Base-by-base conservation (phyloP, 352 stramenopile species). In the Saprolegnia parasitica region DNA sequence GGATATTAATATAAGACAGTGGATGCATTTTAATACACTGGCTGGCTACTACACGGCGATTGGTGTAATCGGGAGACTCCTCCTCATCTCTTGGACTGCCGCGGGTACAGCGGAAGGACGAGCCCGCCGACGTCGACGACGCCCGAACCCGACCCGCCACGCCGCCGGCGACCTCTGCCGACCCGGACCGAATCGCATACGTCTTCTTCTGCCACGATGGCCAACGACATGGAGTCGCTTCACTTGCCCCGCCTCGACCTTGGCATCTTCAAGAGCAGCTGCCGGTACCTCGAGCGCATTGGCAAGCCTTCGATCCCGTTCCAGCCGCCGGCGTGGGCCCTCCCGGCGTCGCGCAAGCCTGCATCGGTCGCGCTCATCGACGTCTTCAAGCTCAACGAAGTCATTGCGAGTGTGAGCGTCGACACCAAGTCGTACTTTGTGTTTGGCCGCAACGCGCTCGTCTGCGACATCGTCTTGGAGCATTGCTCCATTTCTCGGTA, bases 371-470 rank as follows among this genome's bases (percentile, higher is more conserved):
- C 84, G 0, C 65, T 94, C 24, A 67, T 94, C 18, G 86, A 94
- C 35, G 86, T 91, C 46, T 91, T 88, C 76, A 94, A 94, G 70
- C 80, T 85, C 60, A 81, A 94, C 65, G 84, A 92, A 23, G 74
- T 91, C 18, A 78, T 94, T 68, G 82, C 78, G 1, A 92, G 84
- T 67, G 84, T 93, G 57, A 90, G 79, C 10, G 86, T 94, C 65
- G 82, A 91, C 49, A 78, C 90, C 49, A 92, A 94, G 67, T 57
- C 81, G 4, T 77, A 83, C 61, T 92, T 91, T 60, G 72, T 94
- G 18, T 85, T 94, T 68, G 86, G 86, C 5, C 78, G 86, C 49
- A 91, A 91, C 60, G 77, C 84, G 4, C 79, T 77, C 11, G 82
- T 90, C 20, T 92, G 84, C 49, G 86, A 94, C 37, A 84, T 94